Evolutionary conservation across 164 flowering plant species (phyloP).

Genomic region (Umbilicus rupestris): DNA sequence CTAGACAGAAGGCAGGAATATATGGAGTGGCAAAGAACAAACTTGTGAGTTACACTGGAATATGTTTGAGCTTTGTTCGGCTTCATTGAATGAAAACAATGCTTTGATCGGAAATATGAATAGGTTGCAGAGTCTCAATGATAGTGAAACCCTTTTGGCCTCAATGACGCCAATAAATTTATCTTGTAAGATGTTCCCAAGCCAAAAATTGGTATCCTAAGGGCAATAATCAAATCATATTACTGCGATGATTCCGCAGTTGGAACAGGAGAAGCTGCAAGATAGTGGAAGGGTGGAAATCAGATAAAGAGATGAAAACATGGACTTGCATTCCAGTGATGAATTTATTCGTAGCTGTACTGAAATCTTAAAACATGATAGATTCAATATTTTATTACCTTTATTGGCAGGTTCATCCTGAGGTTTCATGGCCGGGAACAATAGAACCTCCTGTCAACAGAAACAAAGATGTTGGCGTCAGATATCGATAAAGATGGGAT

Average conservation of each 20-base stretch:
- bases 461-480: neutral
- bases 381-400: conserved; percentile 21
- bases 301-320: neutral
- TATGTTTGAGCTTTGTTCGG: too few species aligned
- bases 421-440: conserved; percentile 93
- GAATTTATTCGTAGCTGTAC: neutral
- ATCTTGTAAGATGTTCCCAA: too few species aligned
- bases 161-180: too few species aligned
- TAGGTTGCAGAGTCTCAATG: neutral
- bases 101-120: neutral
- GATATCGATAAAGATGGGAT: neutral
- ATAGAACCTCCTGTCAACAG: conserved; percentile 67
- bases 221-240: neutral
- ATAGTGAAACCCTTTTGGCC: neutral
- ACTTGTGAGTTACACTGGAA: too few species aligned
- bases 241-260: neutral
- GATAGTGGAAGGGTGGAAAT: neutral
- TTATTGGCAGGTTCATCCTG: conserved; percentile 59
- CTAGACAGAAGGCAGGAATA: too few species aligned
- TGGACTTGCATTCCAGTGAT: neutral
- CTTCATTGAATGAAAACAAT: too few species aligned
- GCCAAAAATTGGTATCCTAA: too few species aligned
- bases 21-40: too few species aligned
- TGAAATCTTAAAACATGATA: neutral
- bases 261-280: neutral